Base-by-base conservation (phyloP, 345 rosid genomes). In the Aurinia saxatilis region DNA sequence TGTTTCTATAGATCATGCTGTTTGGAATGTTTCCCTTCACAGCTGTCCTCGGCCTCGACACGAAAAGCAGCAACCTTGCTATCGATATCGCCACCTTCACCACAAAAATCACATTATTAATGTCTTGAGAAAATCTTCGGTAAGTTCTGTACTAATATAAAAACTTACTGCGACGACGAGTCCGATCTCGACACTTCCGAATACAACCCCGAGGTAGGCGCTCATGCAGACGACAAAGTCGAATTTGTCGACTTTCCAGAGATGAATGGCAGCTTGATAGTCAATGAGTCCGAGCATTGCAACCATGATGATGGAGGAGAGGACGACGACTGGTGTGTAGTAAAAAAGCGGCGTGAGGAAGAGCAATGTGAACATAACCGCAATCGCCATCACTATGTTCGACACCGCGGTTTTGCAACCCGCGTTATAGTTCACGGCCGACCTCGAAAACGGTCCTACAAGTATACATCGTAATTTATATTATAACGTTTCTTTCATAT, bases 281-380 rank as follows among this genome's bases (percentile, higher is more conserved):
- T 93, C 96, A 16, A 93, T 82, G 65, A 90, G 92, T 66, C 96
- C 97, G 3, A 90, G 84, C 99, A 93, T 90, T 29, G 99, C 99
- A 0, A 75, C 14, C 1, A 82, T 83, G 12, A 93, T 87, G 45
- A 87, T 93, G 27, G 99, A 74, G 19, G 96, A 83, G 38, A 93
- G 92, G 25, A 88, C 97, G 30, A 86, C 99, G 15, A 93, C 78
- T 12, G 97, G 99, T 30, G 99, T 93, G 84, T 87, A 88, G 51
- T 86, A 68, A 78, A 93, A 90, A 57, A 93, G 66, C 0, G 96
- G 99, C 8, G 95, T 93, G 15, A 93, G 75, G 67, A 90, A 83
- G 33, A 93, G 68, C 71, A 93, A 33, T 0, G 97, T 90, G 27
- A 90, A 10, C 97, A 90, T 87, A 66, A 93, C 88, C 0, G 89